Evolutionary conservation across 2,329 filamentous ascomycete species (phyloP), one percentile per base, ranked within the genome.

Genomic region (Bertia moriformis): DNA sequence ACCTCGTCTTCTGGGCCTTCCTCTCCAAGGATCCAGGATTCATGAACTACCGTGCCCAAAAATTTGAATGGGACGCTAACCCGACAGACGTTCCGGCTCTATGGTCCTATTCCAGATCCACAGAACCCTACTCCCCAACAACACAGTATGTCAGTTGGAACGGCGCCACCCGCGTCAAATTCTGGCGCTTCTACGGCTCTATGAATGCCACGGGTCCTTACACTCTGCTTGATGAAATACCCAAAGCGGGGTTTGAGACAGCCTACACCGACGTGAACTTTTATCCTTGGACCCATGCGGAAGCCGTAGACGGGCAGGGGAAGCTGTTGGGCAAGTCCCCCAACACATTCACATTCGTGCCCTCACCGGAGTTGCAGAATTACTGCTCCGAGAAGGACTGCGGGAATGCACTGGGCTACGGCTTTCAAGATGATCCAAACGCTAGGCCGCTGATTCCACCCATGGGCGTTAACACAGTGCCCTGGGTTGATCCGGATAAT

Each of bases 141-240:
- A 17, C 32, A 7, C 17, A 46, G 36, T 76, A 68, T 49, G 68
- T 72, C 2, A 71, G 65, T 3, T 71, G 66, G 67, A 70, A 70
- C 41, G 67, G 67, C 3, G 65, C 66, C 37, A 70, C 65, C 0
- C 59, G 64, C 47, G 64, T 62, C 0, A 52, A 47, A 3, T 30
- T 40, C 3, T 70, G 71, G 73, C 57, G 61, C 18, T 71, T 73
- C 46, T 69, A 63, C 47, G 60, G 58, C 3, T 47, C 54, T 2
- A 48, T 55, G 2, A 55, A 52, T 14, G 46, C 52, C 1, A 46
- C 48, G 14, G 58, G 58, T 13, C 56, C 55, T 1, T 61, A 52
- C 36, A 45, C 49, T 19, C 53, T 55, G 19, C 49, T 63, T 3
- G 62, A 59, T 14, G 57, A 61, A 41, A 52, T 51, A 1, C 46